Conservation (phyloP, 257 asterid genomes). For the Petrea volubilis region DNA sequence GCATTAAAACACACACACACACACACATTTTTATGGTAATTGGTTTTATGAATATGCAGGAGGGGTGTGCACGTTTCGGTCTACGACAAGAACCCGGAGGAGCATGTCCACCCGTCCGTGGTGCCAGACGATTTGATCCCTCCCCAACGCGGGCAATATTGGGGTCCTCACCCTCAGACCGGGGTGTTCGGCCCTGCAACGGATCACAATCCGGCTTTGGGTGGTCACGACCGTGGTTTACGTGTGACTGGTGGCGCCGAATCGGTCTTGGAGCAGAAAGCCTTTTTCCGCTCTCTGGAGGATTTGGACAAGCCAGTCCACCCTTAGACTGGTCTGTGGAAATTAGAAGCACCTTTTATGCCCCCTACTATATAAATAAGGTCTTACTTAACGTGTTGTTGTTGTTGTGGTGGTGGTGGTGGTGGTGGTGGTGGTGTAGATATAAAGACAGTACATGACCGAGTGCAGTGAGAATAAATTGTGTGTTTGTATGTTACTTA, state of each 20-base stretch:
- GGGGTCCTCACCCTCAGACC: slow-evolving; percentile 87
- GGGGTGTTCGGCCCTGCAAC: slow-evolving; percentile 82
- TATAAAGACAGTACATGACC: not conserved
- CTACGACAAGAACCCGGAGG: slow-evolving; percentile 87
- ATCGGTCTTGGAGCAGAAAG: slow-evolving; percentile 76
- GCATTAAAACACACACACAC: not conserved
- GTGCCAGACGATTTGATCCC: slow-evolving; percentile 67
- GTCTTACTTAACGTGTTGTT: too few relatives aligned
- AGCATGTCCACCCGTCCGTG: slow-evolving; percentile 40
- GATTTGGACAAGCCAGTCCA: slow-evolving; percentile 76
- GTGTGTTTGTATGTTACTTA: not conserved
- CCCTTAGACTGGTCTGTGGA: slow-evolving; percentile 27
- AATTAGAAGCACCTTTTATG: not conserved
- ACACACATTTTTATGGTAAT: not conserved
- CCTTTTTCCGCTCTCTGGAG: slow-evolving; percentile 87
- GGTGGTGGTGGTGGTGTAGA: not conserved
- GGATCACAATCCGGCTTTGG: slow-evolving; percentile 32
- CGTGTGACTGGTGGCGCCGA: slow-evolving; percentile 16
- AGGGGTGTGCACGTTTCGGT: slow-evolving; percentile 69
- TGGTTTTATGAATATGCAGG: slow-evolving; percentile 32
- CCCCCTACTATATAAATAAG: slow-evolving; percentile 25
- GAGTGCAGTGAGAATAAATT: slow-evolving; percentile 6
- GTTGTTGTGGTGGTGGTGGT: too few relatives aligned
- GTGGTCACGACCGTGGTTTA: slow-evolving; percentile 28
- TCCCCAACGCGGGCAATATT: slow-evolving; percentile 49